Base-by-base conservation (phyloP, 345 rosid genomes). In the Barbarea vulgaris region DNA sequence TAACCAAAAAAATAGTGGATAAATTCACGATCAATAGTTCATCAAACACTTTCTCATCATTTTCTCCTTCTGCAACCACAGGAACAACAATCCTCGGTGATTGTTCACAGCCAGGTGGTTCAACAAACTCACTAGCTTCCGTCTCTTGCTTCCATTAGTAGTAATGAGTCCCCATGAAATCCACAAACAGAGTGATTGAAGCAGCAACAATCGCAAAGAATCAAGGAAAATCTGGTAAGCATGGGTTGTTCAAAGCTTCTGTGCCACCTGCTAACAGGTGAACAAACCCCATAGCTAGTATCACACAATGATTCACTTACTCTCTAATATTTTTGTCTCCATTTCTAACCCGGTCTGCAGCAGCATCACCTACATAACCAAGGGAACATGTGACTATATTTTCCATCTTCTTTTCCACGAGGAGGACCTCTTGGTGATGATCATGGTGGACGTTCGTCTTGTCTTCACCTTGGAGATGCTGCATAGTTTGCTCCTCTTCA, bases 231-330 rank as follows among this genome's bases (percentile, higher is more conserved):
- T 84, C 70, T n/a, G n/a, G n/a, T n/a, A n/a, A n/a, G n/a, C 14
- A 95, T n/a, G 89, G 86, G 64, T 89, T 83, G 0, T 72, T 55
- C 9, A 93, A 80, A 0, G 96, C 94, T 4, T 73, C 72, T 0
- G 89, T 42, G 11, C 96, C 98, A 7, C 78, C 91, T 0, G 90
- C 55, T 5, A 93, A 69, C 96, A 91, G 91, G 64, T 93, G 98
- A 65, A 93, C 98, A 58, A 93, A 93, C 5, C 96, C 98, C 0
- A 97, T 93, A 10, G 98, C 97, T 0, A 93, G 85, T 44, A 93
- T 93, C 18, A 93, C 98, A 9, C 98, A 24, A 24, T 24, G 25
- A 24, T n/a, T n/a, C n/a, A n/a, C n/a, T n/a, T n/a, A n/a, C n/a
- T 24, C 25, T 24, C 25, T 24, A 24, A n/a, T n/a, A n/a, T n/a